A percentile compares a stretch with the other conserved stretches of the same genome.
phyloP scores from a whole-genome alignment of 148 eudicot genomes.

The Linanthus parryae region DNA sequence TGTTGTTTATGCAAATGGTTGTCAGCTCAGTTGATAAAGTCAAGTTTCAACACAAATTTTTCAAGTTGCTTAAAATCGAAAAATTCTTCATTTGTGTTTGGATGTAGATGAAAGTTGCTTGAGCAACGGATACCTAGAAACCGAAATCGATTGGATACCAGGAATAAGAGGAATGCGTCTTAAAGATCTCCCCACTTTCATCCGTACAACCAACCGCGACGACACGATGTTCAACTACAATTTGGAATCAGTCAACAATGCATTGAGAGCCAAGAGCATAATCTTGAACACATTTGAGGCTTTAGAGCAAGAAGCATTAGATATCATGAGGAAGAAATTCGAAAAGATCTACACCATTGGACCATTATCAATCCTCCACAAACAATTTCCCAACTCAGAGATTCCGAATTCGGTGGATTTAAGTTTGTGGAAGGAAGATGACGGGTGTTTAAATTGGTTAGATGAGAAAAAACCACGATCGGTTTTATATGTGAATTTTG shows the following conservation, averaged over 20 bases:
- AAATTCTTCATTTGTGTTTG: no score
- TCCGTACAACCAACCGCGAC: background rate
- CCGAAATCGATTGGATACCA: background rate
- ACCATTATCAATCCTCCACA: conserved; percentile 15
- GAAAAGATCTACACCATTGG: conserved; percentile 31
- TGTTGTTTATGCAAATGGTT: no score
- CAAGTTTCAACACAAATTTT: no score
- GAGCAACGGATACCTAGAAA: conserved; percentile 5
- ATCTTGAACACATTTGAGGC: background rate
- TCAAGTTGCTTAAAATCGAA: no score
- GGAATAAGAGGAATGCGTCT: conserved; percentile 3
- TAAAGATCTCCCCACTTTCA: conserved; percentile 4
- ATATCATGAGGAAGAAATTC: background rate
- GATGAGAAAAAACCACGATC: conserved; percentile 20
- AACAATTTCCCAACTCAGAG: background rate
- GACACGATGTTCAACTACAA: conserved; percentile 7
- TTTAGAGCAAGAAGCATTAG: background rate
- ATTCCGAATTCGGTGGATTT: conserved; percentile 4
- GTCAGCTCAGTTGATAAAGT: no score
- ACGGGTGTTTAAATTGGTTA: conserved; percentile 21
- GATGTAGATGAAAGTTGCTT: conserved; percentile 2
- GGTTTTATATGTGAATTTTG: conserved; percentile 26
- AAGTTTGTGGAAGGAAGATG: conserved; percentile 30
- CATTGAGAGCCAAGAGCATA: background rate
- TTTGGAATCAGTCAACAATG: background rate